phyloP scores from a whole-genome alignment of 768 basidiomycete species.

The Termitomyces sp. region DNA sequence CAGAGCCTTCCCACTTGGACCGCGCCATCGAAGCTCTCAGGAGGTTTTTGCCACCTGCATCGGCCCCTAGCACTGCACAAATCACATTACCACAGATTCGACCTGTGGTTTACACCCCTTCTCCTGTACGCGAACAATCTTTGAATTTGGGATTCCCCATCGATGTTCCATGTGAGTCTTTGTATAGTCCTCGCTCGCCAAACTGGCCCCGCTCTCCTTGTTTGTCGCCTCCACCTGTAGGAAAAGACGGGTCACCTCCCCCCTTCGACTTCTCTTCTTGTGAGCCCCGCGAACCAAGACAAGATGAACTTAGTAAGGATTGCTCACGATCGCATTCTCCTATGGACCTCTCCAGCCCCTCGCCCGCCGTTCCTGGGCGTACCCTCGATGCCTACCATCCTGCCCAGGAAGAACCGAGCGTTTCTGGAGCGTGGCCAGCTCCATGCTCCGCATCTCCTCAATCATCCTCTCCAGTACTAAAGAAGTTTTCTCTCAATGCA shows the following conservation, averaged over 20 bases:
- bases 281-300: not conserved
- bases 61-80: conserved; percentile 6
- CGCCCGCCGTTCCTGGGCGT: conserved; percentile 18
- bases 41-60: conserved; percentile 24
- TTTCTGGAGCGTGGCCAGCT: conserved; percentile 39
- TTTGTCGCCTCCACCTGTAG: not conserved
- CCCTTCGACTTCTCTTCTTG: not conserved
- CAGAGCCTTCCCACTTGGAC: conserved; percentile 11
- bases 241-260: not conserved
- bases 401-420: conserved; percentile 25
- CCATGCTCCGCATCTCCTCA: conserved; percentile 29
- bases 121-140: not conserved
- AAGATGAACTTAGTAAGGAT: conserved; percentile 1
- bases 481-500: not conserved
- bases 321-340: conserved; percentile 38
- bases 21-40: conserved; percentile 26
- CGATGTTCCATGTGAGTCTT: not conserved
- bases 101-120: not conserved
- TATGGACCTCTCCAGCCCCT: conserved; percentile 41
- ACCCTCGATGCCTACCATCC: conserved; percentile 8
- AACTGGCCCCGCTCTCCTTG: not conserved
- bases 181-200: conserved; percentile 11
- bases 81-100: not conserved
- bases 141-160: not conserved
- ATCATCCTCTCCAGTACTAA: not conserved